Conservation (phyloP, 2,329 filamentous ascomycete genomes). For the Trichophyton benhamiae region DNA sequence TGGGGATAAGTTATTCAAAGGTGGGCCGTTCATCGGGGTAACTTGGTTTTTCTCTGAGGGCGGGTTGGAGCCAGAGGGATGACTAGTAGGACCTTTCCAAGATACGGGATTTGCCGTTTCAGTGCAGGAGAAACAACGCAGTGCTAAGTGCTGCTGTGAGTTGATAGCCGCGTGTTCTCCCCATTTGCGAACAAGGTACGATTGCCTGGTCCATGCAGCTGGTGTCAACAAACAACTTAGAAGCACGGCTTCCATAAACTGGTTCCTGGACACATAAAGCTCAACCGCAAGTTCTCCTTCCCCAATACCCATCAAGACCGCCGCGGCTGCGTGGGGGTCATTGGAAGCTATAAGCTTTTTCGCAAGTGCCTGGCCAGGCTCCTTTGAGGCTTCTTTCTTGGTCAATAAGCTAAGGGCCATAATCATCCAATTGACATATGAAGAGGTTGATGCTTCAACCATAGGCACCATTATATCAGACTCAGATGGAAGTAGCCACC, state of each 20-base stretch:
- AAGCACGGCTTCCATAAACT: constrained; percentile 85
- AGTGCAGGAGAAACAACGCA: constrained; percentile 85
- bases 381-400: constrained; percentile 65
- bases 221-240: constrained; percentile 75
- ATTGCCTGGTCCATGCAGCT: constrained; percentile 79
- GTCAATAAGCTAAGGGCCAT: constrained; percentile 83
- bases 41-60: constrained; percentile 22
- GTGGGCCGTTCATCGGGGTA: constrained; percentile 47
- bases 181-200: constrained; percentile 83
- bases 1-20: constrained; percentile 42
- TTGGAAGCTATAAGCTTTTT: constrained; percentile 80
- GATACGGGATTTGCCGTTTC: constrained; percentile 72
- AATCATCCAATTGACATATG: constrained; percentile 93
- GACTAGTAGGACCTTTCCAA: constrained; percentile 75
- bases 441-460: constrained; percentile 68
- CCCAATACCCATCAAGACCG: constrained; percentile 82
- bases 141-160: constrained; percentile 78
- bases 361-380: constrained; percentile 79
- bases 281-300: constrained; percentile 92
- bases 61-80: constrained; percentile 45
- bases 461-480: constrained; percentile 69
- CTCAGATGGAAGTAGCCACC: constrained; percentile 83
- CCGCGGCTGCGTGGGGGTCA: constrained; percentile 82
- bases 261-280: constrained; percentile 82
- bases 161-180: constrained; percentile 81